Evolutionary conservation across 495 filamentous ascomycete species (phyloP).

Genomic region (Neurospora sp.): DNA sequence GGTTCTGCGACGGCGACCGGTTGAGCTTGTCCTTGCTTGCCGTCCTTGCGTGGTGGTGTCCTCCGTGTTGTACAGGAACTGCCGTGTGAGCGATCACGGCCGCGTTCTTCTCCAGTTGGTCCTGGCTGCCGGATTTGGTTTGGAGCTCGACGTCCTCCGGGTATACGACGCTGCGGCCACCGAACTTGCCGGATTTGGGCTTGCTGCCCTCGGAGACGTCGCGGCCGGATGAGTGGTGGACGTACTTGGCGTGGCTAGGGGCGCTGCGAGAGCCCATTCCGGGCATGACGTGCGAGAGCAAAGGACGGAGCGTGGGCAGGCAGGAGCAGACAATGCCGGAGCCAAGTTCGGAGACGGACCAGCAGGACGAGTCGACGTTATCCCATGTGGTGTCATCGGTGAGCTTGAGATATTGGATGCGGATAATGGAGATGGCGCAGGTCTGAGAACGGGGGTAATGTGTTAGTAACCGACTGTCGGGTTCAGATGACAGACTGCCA

Average conservation of each 20-base stretch:
- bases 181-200: slow-evolving; percentile 3
- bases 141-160: slow-evolving; percentile 19
- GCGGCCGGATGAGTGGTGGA: slow-evolving; percentile 11
- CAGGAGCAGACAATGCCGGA: slow-evolving; percentile 48
- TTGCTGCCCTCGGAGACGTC: slow-evolving; percentile 6
- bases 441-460: slow-evolving; percentile 19
- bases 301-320: slow-evolving; percentile 44
- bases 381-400: slow-evolving; percentile 44
- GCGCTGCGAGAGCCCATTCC: slow-evolving; percentile 14
- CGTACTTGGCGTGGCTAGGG: slow-evolving; percentile 9
- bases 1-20: background rate
- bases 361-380: slow-evolving; percentile 48
- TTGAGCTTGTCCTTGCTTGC: background rate
- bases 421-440: slow-evolving; percentile 47
- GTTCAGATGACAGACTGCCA: background rate
- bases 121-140: slow-evolving; percentile 14
- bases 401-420: slow-evolving; percentile 39
- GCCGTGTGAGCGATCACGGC: background rate
- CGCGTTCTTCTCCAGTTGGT: slow-evolving; percentile 1
- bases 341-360: slow-evolving; percentile 49
- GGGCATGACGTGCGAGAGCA: slow-evolving; percentile 33
- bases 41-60: background rate
- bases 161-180: slow-evolving; percentile 15
- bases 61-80: background rate
- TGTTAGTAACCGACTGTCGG: background rate